Evolutionary conservation across 768 basidiomycete genomes (phyloP).

Genomic region (Hysterangium stoloniferum): DNA sequence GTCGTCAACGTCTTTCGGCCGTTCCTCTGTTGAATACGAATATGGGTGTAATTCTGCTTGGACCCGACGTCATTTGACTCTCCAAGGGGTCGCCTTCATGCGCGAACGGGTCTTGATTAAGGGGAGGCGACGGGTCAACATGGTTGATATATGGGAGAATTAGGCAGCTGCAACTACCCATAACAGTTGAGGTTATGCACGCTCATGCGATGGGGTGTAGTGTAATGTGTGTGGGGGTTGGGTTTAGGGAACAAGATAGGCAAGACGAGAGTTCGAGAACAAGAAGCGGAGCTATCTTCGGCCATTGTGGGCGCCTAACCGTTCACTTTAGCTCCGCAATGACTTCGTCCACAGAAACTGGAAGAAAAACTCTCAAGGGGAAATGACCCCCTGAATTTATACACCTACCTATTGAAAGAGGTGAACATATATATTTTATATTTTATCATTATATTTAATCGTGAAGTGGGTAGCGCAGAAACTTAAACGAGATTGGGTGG

Average conservation of each 20-base stretch:
- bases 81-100: conserved; percentile 80
- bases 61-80: conserved; percentile 70
- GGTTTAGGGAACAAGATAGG: conserved; percentile 18
- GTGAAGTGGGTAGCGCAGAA: conserved; percentile 50
- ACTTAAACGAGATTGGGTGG: conserved; percentile 75
- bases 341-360: not conserved
- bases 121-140: not conserved
- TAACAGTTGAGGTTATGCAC: conserved; percentile 84
- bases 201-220: conserved; percentile 75
- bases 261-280: too few species aligned
- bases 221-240: conserved; percentile 39
- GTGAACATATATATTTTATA: conserved; percentile 29
- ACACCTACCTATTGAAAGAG: conserved; percentile 55
- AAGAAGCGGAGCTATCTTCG: too few species aligned
- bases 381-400: conserved; percentile 66
- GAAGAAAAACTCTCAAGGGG: conserved; percentile 28
- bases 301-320: too few species aligned
- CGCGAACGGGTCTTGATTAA: conserved; percentile 79
- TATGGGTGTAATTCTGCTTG: conserved; percentile 80
- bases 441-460: conserved; percentile 12
- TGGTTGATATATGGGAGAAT: conserved; percentile 9
- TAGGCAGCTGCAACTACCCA: conserved; percentile 41
- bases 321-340: too few species aligned
- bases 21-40: conserved; percentile 98
- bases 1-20: conserved; percentile 98